These are phyloP conservation scores for Xylariaceae sp. DNA, from an alignment of 2,329 filamentous ascomycete species.

Conservation along the genomic window DNA sequence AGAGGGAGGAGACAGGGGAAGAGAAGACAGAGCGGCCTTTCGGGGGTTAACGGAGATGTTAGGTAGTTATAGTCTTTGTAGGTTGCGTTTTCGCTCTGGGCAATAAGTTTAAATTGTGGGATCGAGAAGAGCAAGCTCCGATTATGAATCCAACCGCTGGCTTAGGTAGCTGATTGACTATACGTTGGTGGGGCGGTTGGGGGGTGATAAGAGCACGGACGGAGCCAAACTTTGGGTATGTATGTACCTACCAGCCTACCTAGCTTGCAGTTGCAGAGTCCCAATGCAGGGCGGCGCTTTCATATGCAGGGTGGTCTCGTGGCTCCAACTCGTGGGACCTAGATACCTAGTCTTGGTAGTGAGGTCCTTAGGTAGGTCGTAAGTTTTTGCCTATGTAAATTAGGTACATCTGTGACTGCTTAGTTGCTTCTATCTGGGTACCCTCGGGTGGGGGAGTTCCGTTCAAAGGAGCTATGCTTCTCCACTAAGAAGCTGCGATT, in stretches of 20 bases:
- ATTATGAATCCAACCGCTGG: not conserved
- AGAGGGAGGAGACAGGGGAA: not conserved
- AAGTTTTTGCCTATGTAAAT: no score
- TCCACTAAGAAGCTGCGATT: slow-evolving; percentile 11
- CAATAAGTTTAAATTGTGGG: not conserved
- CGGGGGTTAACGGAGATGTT: not conserved
- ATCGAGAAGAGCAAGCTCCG: not conserved
- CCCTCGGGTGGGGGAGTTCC: not conserved
- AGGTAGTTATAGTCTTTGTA: not conserved
- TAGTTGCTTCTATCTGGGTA: not conserved
- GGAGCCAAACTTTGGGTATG: no score
- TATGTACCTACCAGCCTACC: no score
- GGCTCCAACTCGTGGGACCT: not conserved
- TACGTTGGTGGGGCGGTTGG: not conserved
- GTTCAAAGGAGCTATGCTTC: not conserved
- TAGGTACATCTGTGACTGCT: no score
- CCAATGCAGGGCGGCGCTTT: not conserved
- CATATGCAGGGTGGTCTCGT: not conserved
- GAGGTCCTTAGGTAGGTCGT: not conserved
- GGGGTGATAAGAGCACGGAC: no score
- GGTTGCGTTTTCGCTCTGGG: not conserved
- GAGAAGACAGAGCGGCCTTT: not conserved
- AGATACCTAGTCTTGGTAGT: no score
- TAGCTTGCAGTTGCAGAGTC: no score
- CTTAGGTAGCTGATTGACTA: not conserved